phyloP scores from a whole-genome alignment of 192 early-diverging fungal genomes.

The Paraglomus brasilianum region DNA sequence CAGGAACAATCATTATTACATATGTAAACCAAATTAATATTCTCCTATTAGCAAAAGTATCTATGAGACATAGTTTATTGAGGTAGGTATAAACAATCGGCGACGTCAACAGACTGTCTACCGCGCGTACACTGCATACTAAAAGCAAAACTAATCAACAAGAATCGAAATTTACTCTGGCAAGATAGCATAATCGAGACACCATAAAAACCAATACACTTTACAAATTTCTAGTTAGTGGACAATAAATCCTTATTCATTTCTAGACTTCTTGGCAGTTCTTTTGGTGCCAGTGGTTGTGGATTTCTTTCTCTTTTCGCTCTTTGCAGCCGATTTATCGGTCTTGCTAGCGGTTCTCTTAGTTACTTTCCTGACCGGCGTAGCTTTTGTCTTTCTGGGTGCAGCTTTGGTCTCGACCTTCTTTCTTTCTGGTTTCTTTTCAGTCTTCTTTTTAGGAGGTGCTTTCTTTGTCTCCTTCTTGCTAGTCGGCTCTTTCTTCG shows the following conservation, averaged over 20 bases:
- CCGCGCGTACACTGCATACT: conserved; percentile 19
- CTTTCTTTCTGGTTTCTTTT: conserved; percentile 42
- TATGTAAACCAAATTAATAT: too few relatives aligned
- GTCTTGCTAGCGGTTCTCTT: conserved; percentile 46
- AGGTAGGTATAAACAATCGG: conserved; percentile 30
- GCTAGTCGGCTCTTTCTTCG: conserved; percentile 53
- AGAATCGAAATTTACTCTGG: too few relatives aligned
- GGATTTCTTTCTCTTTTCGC: conserved; percentile 30
- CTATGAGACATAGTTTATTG: neutral
- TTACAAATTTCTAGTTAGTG: conserved; percentile 26
- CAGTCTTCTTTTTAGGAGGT: conserved; percentile 51
- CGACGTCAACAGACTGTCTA: conserved; percentile 7
- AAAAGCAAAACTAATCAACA: neutral
- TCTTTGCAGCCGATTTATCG: conserved; percentile 29
- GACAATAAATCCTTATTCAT: conserved; percentile 28
- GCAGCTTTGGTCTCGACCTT: conserved; percentile 41
- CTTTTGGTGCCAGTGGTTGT: conserved; percentile 4
- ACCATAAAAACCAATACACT: conserved; percentile 22
- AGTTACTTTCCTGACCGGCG: conserved; percentile 41
- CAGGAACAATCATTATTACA: too few relatives aligned
- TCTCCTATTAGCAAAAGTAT: too few relatives aligned
- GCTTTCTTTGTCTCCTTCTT: conserved; percentile 51
- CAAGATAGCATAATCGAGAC: conserved; percentile 5
- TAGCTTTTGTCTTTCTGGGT: conserved; percentile 43
- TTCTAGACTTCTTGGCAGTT: conserved; percentile 12